These are phyloP conservation scores for Salix udensis DNA, from an alignment of 345 rosid genomes.

Conservation along the genomic window DNA sequence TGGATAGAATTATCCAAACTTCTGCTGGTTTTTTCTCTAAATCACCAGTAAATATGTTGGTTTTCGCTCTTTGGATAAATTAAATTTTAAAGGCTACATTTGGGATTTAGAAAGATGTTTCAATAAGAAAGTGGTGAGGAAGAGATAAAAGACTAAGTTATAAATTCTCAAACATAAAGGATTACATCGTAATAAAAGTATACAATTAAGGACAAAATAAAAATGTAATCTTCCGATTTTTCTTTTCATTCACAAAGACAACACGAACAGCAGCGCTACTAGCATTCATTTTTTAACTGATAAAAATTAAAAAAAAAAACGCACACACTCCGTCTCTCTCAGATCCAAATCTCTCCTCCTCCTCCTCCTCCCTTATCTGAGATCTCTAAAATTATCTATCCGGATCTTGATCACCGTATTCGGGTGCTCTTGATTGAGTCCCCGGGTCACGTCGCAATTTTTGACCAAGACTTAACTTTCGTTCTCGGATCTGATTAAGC, in stretches of 20 bases:
- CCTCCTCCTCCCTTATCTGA: slow-evolving; percentile 7
- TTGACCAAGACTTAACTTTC: slow-evolving; percentile 6
- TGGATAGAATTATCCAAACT: too few relatives aligned
- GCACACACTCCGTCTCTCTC: slow-evolving; percentile 3
- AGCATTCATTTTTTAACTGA: background rate
- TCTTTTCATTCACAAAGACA: background rate
- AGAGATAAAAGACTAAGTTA: background rate
- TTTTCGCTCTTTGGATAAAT: too few relatives aligned
- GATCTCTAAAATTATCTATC: slow-evolving; percentile 34
- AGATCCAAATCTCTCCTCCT: slow-evolving; percentile 52
- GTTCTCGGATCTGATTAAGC: slow-evolving; percentile 37
- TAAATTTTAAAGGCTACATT: too few relatives aligned
- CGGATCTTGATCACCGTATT: slow-evolving; percentile 32
- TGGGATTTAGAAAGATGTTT: too few relatives aligned
- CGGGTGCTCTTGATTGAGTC: background rate
- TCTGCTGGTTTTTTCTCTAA: too few relatives aligned
- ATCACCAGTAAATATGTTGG: too few relatives aligned
- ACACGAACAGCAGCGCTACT: background rate
- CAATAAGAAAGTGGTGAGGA: background rate
- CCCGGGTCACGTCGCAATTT: background rate
- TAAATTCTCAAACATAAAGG: background rate
- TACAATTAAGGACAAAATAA: background rate
- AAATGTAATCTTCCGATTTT: background rate
- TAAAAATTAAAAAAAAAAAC: background rate
- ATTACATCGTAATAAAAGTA: background rate